Evolutionary conservation across 2,329 filamentous ascomycete species (phyloP), one percentile per base, ranked within the genome.

Genomic region (Colletotrichum chrysophilum): DNA sequence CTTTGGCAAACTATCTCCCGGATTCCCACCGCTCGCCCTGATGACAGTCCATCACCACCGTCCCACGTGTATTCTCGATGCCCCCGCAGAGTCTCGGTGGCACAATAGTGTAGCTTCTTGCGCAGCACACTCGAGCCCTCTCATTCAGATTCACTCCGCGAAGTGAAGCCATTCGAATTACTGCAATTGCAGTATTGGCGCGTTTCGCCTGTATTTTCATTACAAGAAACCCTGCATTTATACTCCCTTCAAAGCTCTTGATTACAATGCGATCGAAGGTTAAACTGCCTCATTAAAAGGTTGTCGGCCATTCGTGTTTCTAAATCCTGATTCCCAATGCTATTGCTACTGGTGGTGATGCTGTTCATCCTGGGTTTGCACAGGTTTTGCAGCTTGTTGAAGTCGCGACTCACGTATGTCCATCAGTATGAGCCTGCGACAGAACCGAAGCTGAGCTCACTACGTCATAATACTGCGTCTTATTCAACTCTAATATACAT

Each of bases 51-150:
- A 48, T 48, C 18, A 48, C 9, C 38, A 48, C 1, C 9, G 5
- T 48, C 38, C 18, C 1, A 12, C 18, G 38, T 48, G 1, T 48
- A n/a, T 48, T 12, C 18, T n/a, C 3, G 18, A 12, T 4, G 5
- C 38, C 5, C 38, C 3, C 38, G 2, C 3, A 1, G 5, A 12
- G 2, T 12, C 3, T 6, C 0, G 16, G 38, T 10, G 5, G 18
- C 18, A 3, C 1, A 12, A 5, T 4, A 6, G 3, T 48, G 9
- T n/a, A 48, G 38, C 9, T n/a, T 1, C 18, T 48, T n/a, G 3
- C 38, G 38, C 18, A 6, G 38, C 18, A 48, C 38, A n/a, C 5
- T 48, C 9, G 9, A 2, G 14, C 0, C 3, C 9, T 48, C 38
- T 48, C 38, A n/a, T 1, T n/a, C 3, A n/a, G 1, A 48, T 43